Evolutionary conservation across 352 stramenopile species (phyloP), one percentile per base, ranked within the genome.

Genomic region (Pythium sp.): DNA sequence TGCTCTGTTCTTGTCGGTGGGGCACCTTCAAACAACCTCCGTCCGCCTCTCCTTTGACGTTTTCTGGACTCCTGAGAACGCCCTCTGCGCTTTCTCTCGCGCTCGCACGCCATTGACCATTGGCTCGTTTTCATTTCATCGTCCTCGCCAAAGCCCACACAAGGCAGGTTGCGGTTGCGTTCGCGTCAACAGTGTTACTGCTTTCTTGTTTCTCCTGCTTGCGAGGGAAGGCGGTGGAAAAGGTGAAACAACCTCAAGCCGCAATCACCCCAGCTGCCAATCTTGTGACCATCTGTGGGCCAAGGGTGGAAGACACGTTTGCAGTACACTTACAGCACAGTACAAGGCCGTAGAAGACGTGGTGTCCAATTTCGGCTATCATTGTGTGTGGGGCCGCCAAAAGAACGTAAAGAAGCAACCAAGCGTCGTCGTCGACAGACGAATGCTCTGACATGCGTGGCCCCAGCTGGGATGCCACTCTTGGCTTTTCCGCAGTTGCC

Each of bases 31-130:
- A n/a, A 8, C 34, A 14, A 12, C n/a, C 15, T 34, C 5, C 41
- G 58, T 49, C 38, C 58, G 38, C 46, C 59, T 56, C 59, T 56
- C 26, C 58, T 14, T 22, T 65, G 59, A 65, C 59, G 57, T 28
- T 3, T 49, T 65, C 59, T 54, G 59, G 28, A 30, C 43, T 65
- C 59, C 59, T 65, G 59, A 65, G 59, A 65, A 65, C 59, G 22
- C 59, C 30, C 26, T 15, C 34, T 34, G 9, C 43, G 22, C 43
- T 20, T 51, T 51, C 43, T 51, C 54, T 58, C 53, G 20, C 51
- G 34, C 11, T 4, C 28, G 5, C 22, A 57, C 26, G 43, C 59
- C 43, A 46, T 28, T 46, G 18, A 5, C 18, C 18, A n/a, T 46
- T 46, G 38, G 38, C 38, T 43, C 36, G 36, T 28, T 58, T 58